These are phyloP conservation scores for Aspergillus calidoustus DNA, from an alignment of 2,329 filamentous ascomycete genomes.

Conservation along the genomic window DNA sequence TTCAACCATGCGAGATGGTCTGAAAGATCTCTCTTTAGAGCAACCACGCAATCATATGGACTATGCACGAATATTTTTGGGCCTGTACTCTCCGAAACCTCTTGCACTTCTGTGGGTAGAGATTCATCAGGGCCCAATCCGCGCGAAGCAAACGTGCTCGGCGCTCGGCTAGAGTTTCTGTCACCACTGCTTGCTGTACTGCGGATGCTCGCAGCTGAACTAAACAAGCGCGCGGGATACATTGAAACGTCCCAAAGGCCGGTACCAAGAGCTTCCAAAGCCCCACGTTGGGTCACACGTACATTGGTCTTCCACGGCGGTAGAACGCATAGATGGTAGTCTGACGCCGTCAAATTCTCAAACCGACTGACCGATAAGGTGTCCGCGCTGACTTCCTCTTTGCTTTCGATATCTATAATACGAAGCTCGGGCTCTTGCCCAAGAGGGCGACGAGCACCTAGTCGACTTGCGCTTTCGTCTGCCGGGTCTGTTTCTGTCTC, in stretches of 20 bases:
- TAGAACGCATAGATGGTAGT: constrained; percentile 87
- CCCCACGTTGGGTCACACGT: constrained; percentile 68
- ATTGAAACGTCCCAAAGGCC: constrained; percentile 89
- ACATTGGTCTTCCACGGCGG: constrained; percentile 74
- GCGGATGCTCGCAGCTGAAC: constrained; percentile 77
- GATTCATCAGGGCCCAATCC: constrained; percentile 51
- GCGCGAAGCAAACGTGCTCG: constrained; percentile 59
- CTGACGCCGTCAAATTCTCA: constrained; percentile 81
- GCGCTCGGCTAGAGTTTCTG: constrained; percentile 55
- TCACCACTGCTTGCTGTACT: constrained; percentile 62
- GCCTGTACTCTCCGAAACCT: constrained; percentile 58
- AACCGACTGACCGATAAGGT: constrained; percentile 83
- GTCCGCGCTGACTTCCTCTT: constrained; percentile 83
- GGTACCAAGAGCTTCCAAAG: constrained; percentile 74
- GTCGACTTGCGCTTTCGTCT: constrained; percentile 60
- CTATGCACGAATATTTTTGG: constrained; percentile 93
- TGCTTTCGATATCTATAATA: constrained; percentile 84
- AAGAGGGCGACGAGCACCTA: constrained; percentile 74
- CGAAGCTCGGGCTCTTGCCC: constrained; percentile 86
- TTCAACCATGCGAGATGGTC: constrained; percentile 88
- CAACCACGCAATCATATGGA: constrained; percentile 94
- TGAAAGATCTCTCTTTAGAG: constrained; percentile 80
- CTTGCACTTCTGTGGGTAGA: constrained; percentile 49
- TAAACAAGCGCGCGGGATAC: constrained; percentile 85
- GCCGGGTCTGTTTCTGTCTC: constrained; percentile 71